Conservation (phyloP, 148 eudicot genomes). For the Silene conica region DNA sequence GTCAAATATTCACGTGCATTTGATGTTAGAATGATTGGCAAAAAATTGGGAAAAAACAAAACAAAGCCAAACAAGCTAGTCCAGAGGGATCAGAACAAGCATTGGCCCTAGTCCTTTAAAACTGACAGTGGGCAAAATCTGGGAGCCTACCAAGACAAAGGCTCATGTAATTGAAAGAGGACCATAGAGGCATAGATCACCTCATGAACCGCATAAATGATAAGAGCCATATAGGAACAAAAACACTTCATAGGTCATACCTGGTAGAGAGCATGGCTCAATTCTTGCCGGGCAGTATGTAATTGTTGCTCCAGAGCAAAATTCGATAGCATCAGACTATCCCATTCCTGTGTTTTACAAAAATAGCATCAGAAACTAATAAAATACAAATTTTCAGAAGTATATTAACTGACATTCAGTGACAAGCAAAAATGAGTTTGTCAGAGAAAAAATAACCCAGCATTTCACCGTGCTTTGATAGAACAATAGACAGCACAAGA, state of each 20-base stretch:
- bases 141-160: no score
- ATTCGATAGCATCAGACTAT: constrained; percentile 86
- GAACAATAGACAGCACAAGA: not conserved
- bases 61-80: not conserved
- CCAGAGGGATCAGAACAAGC: no score
- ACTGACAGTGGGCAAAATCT: not conserved
- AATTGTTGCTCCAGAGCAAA: constrained; percentile 93
- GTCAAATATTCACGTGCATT: not conserved
- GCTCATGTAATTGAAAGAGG: no score
- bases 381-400: no score
- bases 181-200: no score
- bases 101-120: no score
- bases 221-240: no score
- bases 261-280: constrained; percentile 98
- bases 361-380: constrained; percentile 15
- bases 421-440: not conserved
- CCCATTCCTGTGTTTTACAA: constrained; percentile 70
- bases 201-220: no score
- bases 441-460: not conserved
- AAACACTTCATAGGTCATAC: no score
- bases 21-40: not conserved
- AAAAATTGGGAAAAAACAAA: not conserved
- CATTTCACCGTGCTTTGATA: not conserved
- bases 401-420: no score
- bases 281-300: constrained; percentile 93